Percentiles rank a stretch among this genome's conserved stretches.
Evolutionary conservation across 768 basidiomycete species (phyloP).

Genomic region (Thelephora ganbajun): DNA sequence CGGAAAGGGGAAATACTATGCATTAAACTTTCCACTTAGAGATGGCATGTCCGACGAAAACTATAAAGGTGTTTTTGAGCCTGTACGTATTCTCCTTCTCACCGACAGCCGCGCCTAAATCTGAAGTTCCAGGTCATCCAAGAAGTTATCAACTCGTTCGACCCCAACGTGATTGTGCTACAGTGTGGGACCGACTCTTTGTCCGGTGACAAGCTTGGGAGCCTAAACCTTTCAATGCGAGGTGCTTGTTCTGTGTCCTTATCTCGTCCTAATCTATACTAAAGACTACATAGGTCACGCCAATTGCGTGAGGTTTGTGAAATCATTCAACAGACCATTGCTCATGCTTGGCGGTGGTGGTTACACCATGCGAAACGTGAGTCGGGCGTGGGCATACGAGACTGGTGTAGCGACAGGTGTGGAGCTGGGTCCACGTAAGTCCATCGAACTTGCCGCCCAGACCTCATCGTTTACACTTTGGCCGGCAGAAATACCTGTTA

Average conservation of each 20-base stretch:
- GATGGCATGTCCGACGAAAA: constrained; percentile 94
- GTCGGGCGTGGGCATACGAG: constrained; percentile 94
- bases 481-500: constrained; percentile 81
- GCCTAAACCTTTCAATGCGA: constrained; percentile 92
- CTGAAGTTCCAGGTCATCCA: constrained; percentile 59
- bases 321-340: constrained; percentile 90
- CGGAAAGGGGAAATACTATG: constrained; percentile 86
- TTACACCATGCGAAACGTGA: constrained; percentile 97
- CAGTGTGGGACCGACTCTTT: constrained; percentile 98
- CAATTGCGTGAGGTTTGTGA: constrained; percentile 93
- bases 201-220: constrained; percentile 91
- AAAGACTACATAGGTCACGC: constrained; percentile 57
- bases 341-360: constrained; percentile 93
- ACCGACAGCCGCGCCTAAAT: neutral
- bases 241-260: constrained; percentile 25
- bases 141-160: constrained; percentile 88
- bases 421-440: constrained; percentile 70
- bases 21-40: constrained; percentile 87
- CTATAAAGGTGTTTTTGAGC: constrained; percentile 91
- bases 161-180: constrained; percentile 88
- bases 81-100: constrained; percentile 35
- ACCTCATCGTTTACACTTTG: neutral
- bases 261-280: neutral
- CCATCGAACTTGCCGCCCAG: neutral
- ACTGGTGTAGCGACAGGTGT: constrained; percentile 97